A percentile compares a stretch with the other conserved stretches of the same genome.
These are phyloP conservation scores for Trichoderma afroharzianum DNA, from an alignment of 2,329 filamentous ascomycete genomes.

Conservation along the genomic window DNA sequence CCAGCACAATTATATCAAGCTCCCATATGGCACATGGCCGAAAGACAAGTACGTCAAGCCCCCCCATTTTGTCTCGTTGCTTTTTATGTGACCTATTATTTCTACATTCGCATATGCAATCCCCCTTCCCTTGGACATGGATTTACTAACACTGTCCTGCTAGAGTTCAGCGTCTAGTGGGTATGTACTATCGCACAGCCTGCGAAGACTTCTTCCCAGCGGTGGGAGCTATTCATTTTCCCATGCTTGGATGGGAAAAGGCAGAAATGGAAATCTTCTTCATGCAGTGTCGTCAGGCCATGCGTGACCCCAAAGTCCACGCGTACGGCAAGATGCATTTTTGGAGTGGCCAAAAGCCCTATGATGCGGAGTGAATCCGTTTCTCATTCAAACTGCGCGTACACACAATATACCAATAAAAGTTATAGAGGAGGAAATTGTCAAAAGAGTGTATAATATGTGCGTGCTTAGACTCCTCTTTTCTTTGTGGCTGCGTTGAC, in stretches of 20 bases:
- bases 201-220: conserved; percentile 41
- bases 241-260: conserved; percentile 35
- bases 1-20: conserved; percentile 36
- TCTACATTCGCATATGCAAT: not conserved
- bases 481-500: not conserved
- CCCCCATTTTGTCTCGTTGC: not conserved
- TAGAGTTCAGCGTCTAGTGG: conserved; percentile 37
- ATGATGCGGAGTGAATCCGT: conserved; percentile 10
- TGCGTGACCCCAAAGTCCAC: conserved; percentile 32
- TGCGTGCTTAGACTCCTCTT: not conserved
- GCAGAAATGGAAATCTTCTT: conserved; percentile 33
- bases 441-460: not conserved
- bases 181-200: conserved; percentile 40
- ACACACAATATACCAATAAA: not conserved
- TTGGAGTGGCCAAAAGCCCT: conserved; percentile 41
- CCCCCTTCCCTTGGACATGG: not conserved
- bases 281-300: conserved; percentile 28
- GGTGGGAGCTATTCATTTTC: conserved; percentile 39
- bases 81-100: not conserved
- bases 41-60: conserved; percentile 34
- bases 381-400: not conserved
- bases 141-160: not conserved
- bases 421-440: not conserved
- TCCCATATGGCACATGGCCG: conserved; percentile 47
- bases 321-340: conserved; percentile 41